Evolutionary conservation across 306 rosid genomes (phyloP).

Genomic region (Sphenostylis stenocarpa): DNA sequence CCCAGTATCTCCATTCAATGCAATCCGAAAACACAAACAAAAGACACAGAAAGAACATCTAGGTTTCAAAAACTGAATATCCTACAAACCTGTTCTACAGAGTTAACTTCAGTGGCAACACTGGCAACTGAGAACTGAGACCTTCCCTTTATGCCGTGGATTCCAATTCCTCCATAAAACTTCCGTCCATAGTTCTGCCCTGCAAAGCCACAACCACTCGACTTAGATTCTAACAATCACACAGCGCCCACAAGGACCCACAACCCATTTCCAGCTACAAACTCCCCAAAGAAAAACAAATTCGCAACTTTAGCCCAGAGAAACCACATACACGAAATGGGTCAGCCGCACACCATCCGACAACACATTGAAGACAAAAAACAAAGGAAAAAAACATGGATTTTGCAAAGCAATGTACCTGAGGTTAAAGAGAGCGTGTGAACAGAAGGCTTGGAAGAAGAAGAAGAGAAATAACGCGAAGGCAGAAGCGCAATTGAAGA

Average conservation of each 20-base stretch:
- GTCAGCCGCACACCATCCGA: not conserved
- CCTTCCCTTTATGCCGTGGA: slow-evolving; percentile 59
- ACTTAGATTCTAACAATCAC: slow-evolving; percentile 16
- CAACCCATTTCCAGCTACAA: not conserved
- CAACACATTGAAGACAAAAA: not conserved
- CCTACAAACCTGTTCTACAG: slow-evolving; percentile 64
- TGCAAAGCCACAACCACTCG: slow-evolving; percentile 41
- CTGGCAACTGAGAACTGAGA: slow-evolving; percentile 67
- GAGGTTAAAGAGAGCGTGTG: slow-evolving; percentile 48
- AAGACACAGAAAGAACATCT: not conserved
- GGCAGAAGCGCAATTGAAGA: slow-evolving; percentile 64
- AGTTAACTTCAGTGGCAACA: slow-evolving; percentile 86
- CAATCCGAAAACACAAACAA: slow-evolving; percentile 18
- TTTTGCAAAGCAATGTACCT: slow-evolving; percentile 48
- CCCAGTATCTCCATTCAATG: not conserved
- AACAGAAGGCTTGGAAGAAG: slow-evolving; percentile 47
- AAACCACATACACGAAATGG: slow-evolving; percentile 30
- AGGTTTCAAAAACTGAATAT: not conserved
- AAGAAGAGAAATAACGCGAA: slow-evolving; percentile 51
- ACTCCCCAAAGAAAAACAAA: not conserved
- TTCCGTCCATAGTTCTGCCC: slow-evolving; percentile 56
- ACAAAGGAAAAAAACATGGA: not conserved
- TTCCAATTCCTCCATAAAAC: slow-evolving; percentile 60
- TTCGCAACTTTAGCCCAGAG: not conserved
- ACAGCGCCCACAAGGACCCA: slow-evolving; percentile 14